phyloP scores from a whole-genome alignment of 805 yeast species.

The Starmerella sirachaensis region DNA sequence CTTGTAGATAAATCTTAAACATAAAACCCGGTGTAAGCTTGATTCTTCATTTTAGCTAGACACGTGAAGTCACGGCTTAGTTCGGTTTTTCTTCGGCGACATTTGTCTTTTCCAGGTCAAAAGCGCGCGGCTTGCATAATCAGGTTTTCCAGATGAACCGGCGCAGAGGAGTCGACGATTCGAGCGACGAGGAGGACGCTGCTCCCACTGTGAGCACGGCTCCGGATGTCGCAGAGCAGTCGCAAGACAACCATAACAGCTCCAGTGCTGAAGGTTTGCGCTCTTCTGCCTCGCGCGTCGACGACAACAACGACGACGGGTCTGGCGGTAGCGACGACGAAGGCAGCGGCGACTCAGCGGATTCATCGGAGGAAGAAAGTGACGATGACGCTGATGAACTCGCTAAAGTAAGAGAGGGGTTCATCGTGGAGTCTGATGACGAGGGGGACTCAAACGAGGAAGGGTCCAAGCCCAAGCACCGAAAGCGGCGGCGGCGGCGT shows the following conservation, averaged over 20 bases:
- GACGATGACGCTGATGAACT: constrained; percentile 90
- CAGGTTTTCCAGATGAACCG: constrained; percentile 18
- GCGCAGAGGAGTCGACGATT: constrained; percentile 20
- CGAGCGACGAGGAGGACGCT: constrained; percentile 20
- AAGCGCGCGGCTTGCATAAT: constrained; percentile 9
- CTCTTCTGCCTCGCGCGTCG: not conserved
- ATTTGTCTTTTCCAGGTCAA: constrained; percentile 10
- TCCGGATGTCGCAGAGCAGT: not conserved
- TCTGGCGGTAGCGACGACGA: constrained; percentile 35
- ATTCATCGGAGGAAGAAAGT: constrained; percentile 43
- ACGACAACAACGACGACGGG: constrained; percentile 19
- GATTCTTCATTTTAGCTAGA: too few species aligned
- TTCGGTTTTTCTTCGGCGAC: too few species aligned
- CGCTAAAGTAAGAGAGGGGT: constrained; percentile 72
- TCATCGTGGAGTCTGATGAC: constrained; percentile 86
- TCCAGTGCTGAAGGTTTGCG: not conserved
- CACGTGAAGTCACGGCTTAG: too few species aligned
- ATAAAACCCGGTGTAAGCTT: too few species aligned
- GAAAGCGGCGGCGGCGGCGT: constrained; percentile 17
- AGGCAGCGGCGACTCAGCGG: constrained; percentile 49
- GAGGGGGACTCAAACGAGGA: constrained; percentile 34
- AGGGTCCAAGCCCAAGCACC: constrained; percentile 10
- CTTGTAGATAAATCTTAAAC: too few species aligned
- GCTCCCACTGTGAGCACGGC: not conserved
- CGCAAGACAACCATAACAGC: too few species aligned